phyloP scores from a whole-genome alignment of 2,329 filamentous ascomycete species.

The Chalaropsis ovoidea region DNA sequence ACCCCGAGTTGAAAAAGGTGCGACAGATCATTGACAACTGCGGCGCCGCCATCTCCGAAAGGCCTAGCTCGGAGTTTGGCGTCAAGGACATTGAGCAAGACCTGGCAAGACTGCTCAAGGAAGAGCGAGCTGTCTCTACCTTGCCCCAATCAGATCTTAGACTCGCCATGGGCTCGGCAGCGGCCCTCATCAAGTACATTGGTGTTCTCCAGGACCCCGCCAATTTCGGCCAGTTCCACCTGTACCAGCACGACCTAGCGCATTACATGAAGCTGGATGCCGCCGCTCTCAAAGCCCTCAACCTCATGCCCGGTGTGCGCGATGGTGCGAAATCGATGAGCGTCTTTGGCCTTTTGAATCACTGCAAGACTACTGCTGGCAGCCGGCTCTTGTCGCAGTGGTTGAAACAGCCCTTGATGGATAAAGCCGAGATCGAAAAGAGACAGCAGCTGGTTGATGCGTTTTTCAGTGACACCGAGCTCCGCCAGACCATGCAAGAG shows the following conservation, averaged over 20 bases:
- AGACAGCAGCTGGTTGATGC: conserved; percentile 91
- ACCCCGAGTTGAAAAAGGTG: conserved; percentile 79
- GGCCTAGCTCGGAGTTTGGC: conserved; percentile 65
- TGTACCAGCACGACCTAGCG: conserved; percentile 92
- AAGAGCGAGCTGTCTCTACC: conserved; percentile 65
- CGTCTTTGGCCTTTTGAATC: conserved; percentile 82
- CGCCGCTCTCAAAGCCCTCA: conserved; percentile 83
- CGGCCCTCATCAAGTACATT: conserved; percentile 89
- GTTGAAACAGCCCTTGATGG: conserved; percentile 97
- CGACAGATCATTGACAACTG: conserved; percentile 85
- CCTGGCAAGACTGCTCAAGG: conserved; percentile 73
- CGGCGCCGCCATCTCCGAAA: conserved; percentile 78
- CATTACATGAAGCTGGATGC: conserved; percentile 99
- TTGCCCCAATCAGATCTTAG: conserved; percentile 88
- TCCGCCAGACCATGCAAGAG: conserved; percentile 93
- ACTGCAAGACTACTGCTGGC: conserved; percentile 93
- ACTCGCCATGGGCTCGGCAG: conserved; percentile 88
- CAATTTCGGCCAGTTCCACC: conserved; percentile 93
- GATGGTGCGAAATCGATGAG: conserved; percentile 98
- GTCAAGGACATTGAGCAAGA: conserved; percentile 94
- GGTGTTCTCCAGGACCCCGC: conserved; percentile 79
- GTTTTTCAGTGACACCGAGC: conserved; percentile 83
- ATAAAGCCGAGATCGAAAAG: conserved; percentile 73
- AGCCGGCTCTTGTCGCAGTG: conserved; percentile 86
- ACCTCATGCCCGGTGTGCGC: conserved; percentile 89